Evolutionary conservation across 805 yeast species (phyloP), one percentile per base, ranked within the genome.

Genomic region (Ogataea pignaliae): DNA sequence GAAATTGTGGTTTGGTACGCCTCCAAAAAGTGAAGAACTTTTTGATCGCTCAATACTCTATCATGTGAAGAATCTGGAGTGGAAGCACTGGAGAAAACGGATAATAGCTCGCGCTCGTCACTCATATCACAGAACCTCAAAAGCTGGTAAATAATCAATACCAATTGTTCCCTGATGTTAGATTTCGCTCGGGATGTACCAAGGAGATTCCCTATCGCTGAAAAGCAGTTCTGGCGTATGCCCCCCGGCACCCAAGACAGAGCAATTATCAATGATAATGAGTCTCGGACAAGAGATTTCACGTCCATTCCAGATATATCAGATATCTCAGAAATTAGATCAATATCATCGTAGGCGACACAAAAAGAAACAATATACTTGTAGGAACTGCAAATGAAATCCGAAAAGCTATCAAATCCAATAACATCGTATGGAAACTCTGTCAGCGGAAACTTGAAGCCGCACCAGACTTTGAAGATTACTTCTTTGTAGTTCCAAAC

Each of bases 381-480:
- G 41, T 61, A 63, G 47, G 68, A 69, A 1, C 60, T 59, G 9
- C 32, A 16, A 6, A 69, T 29, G 47, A 77, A 74, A 1, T 63
- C 63, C 2, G 42, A 35, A 3, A 45, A 43, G 10, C 54, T 52
- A 1, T 43, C 15, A 48, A 65, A 75, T 0, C 65, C 76, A 51
- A 78, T 69, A 1, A 73, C 43, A 1, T 44, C 46, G 42, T 37
- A 68, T 0, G 82, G 83, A 47, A 77, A 75, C 1, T 52, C 50
- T 0, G 46, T 42, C 12, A 75, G 46, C 3, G 55, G 50, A 11
- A 51, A 37, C 3, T 61, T 58, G 41, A 61, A 63, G n/a, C 59
- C 56, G 56, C 63, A 61, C 81, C 81, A 78, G 16, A 61, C 61
- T 43, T 64, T 70, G 38, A 78, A 56, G 3, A 76, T 54, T 12